Evolutionary conservation across 306 rosid genomes (phyloP), one percentile per base, ranked within the genome.

Genomic region (Sicyos baderoa): DNA sequence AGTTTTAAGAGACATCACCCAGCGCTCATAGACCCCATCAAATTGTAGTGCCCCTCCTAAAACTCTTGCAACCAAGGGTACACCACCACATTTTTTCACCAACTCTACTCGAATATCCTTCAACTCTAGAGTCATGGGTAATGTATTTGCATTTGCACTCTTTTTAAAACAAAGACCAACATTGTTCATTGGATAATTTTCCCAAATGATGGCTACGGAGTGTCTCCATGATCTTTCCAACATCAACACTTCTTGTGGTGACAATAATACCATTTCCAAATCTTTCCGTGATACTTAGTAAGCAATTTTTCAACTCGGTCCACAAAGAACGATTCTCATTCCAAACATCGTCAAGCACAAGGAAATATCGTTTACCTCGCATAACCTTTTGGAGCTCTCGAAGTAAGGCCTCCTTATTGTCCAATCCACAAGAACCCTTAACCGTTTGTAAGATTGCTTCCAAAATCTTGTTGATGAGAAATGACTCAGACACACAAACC

Each of bases 291-390:
- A 70, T 22, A 2, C 7, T 14, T 1, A 1, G 17, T 19, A 76
- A 42, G 63, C 76, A 71, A 25, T 12, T 0, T 5, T 2, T 70
- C 37, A 76, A 27, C 0, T 40, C 42, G 0, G 10, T 4, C 81
- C 81, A 78, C 14, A 47, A 35, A 0, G 2, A 3, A 0, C 0
- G 1, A 7, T 60, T 19, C 32, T 60, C 66, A 32, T 60, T 32
- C 48, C 47, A 60, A 8, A 60, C 66, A n/a, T 60, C 77, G 35
- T 78, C 81, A 0, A 78, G 71, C 4, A 78, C 64, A 14, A 73
- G 71, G 18, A 77, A 45, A 18, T 57, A 77, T 4, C 54, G 73
- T 19, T 68, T 77, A 2, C 10, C 64, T 2, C 37, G 37, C 69
- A 73, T 22, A 45, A 35, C 5, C 6, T 25, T 16, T 29, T 58